Evolutionary conservation across 2,329 filamentous ascomycete species (phyloP), one percentile per base, ranked within the genome.

Genomic region (Claviceps fusiformis): DNA sequence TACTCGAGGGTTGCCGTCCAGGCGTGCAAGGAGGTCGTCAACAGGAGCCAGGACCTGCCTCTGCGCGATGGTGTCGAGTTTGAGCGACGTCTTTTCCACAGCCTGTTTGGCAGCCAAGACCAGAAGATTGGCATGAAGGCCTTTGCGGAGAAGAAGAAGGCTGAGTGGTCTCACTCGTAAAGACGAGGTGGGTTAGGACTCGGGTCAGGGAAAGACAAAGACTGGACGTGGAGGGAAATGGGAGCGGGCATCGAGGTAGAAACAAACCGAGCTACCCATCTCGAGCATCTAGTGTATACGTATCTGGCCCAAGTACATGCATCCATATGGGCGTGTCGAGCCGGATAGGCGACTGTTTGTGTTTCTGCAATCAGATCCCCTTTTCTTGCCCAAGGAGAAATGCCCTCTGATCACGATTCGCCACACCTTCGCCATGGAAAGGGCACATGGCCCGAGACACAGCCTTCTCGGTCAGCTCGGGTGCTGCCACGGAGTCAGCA

Each of bases 111-210:
- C 27, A 95, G 87, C 68, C 81, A 89, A 73, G 93, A 98, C 71
- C 93, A 98, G 74, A 98, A 97, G 78, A 88, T 96, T 69, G 91
- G 89, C 70, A 83, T 97, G 93, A 85, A 85, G 69, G 93, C 93
- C 13, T 98, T 98, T 77, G 87, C 88, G 2, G 87, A 91, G 72
- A 97, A 97, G 83, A 82, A 87, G 75, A 95, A 95, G 79, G 75
- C 93, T 0, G 83, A 93, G 69, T 98, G 93, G 92, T 83, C 79
- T 58, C 78, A 96, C 69, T 82, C 89, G 68, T 95, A 79, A 61
- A n/a, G 10, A 24, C 24, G 24, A 24, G 24, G 24, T 24, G 24
- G 24, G 24, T 2, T 24, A 24, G 24, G 24, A 24, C 24, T 2
- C 24, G 24, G 24, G 24, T 24, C 24, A 24, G 24, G 24, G 24